These are phyloP conservation scores for Claviceps sp. DNA, from an alignment of 2,329 filamentous ascomycete genomes.

Conservation along the genomic window DNA sequence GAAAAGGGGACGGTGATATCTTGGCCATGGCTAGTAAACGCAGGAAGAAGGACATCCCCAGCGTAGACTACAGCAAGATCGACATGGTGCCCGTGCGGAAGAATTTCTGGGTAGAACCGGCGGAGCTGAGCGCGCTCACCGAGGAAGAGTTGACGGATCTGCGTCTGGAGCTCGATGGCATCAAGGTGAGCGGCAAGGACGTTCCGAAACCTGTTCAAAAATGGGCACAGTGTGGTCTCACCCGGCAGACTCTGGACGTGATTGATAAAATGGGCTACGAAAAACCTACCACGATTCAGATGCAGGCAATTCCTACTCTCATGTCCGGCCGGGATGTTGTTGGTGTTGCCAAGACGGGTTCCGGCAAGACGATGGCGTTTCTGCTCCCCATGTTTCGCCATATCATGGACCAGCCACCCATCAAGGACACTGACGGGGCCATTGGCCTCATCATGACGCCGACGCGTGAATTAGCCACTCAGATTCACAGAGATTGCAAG, in stretches of 20 bases:
- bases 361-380: slow-evolving; percentile 94
- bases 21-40: slow-evolving; percentile 46
- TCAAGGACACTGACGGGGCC: slow-evolving; percentile 76
- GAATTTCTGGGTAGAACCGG: slow-evolving; percentile 86
- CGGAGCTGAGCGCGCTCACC: slow-evolving; percentile 69
- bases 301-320: slow-evolving; percentile 85
- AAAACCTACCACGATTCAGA: slow-evolving; percentile 83
- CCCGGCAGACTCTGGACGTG: slow-evolving; percentile 74
- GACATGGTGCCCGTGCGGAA: slow-evolving; percentile 79
- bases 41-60: slow-evolving; percentile 94
- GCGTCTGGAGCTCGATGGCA: slow-evolving; percentile 80
- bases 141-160: slow-evolving; percentile 73
- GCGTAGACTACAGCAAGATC: slow-evolving; percentile 74
- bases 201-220: slow-evolving; percentile 90
- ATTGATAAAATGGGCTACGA: slow-evolving; percentile 73
- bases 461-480: slow-evolving; percentile 82
- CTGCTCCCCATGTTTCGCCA: slow-evolving; percentile 94
- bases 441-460: slow-evolving; percentile 85
- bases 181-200: slow-evolving; percentile 81
- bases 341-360: slow-evolving; percentile 93
- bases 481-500: slow-evolving; percentile 90
- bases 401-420: slow-evolving; percentile 79
- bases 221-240: slow-evolving; percentile 90
- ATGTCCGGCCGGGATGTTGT: slow-evolving; percentile 96
- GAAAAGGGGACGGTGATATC: slow-evolving; percentile 33